These are phyloP conservation scores for Podila epicladia DNA, from an alignment of 192 early-diverging fungal species.

Conservation along the genomic window DNA sequence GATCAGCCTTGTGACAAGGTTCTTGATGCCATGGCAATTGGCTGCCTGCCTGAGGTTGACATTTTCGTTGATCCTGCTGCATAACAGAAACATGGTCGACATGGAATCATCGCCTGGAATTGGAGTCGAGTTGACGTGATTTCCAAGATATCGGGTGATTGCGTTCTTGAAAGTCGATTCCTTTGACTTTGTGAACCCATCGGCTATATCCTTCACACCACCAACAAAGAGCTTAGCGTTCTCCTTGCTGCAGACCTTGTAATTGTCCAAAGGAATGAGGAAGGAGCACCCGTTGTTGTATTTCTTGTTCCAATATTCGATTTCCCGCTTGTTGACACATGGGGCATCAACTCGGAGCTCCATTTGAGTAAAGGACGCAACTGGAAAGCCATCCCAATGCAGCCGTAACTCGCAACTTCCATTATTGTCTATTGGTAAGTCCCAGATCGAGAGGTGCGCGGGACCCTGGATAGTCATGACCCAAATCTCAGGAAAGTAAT, in stretches of 20 bases:
- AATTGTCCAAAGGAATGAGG: too few relatives aligned
- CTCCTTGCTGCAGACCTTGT: neutral
- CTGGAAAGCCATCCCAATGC: too few relatives aligned
- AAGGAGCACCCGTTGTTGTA: too few relatives aligned
- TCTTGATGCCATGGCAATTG: neutral
- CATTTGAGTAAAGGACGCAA: too few relatives aligned
- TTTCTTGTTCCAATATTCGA: too few relatives aligned
- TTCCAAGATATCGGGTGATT: neutral
- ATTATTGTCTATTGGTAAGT: too few relatives aligned
- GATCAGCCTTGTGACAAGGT: neutral
- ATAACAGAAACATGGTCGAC: neutral
- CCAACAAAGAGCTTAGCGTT: neutral
- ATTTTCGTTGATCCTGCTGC: neutral
- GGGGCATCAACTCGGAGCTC: too few relatives aligned
- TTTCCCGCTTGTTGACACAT: too few relatives aligned
- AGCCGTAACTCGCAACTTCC: too few relatives aligned
- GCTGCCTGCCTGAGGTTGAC: neutral
- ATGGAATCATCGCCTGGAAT: neutral
- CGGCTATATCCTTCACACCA: neutral
- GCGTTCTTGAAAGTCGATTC: neutral
- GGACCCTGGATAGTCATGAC: too few relatives aligned
- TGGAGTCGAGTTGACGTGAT: neutral
- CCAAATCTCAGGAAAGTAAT: too few relatives aligned
- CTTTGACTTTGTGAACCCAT: neutral
- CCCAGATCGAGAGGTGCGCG: too few relatives aligned